Evolutionary conservation across 176 grass and related monocot species (phyloP).

Genomic region (Elymus sibiricus): DNA sequence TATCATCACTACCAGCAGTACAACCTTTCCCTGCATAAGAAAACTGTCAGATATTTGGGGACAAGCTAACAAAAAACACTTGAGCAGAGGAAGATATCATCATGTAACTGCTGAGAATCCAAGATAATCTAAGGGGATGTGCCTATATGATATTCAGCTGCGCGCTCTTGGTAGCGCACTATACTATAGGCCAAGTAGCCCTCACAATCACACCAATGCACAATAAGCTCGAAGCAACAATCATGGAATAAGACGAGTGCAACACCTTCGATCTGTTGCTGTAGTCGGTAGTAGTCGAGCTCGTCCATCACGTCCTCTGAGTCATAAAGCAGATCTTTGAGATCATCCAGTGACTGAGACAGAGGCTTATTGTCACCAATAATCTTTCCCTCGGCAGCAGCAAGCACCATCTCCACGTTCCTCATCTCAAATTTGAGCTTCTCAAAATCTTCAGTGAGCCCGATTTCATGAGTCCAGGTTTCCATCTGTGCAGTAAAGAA

Average conservation of each 20-base stretch:
- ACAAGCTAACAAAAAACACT: not conserved
- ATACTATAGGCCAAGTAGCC: not conserved
- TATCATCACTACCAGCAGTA: not conserved
- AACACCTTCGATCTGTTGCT: not conserved
- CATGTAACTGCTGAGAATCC: not conserved
- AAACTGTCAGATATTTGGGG: not conserved
- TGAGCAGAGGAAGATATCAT: not conserved
- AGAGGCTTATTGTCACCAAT: not conserved
- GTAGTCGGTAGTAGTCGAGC: constrained; percentile 14
- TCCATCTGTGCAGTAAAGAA: not conserved
- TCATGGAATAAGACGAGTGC: not conserved
- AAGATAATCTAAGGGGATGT: not conserved
- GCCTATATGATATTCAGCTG: not conserved
- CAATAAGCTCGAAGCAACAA: not conserved
- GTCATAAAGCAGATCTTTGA: constrained; percentile 7
- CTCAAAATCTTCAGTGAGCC: not conserved
- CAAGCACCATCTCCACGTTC: not conserved
- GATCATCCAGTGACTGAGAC: not conserved
- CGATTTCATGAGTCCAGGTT: not conserved
- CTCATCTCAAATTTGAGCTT: not conserved
- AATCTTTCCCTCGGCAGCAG: not conserved
- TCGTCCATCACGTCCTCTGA: constrained; percentile 21
- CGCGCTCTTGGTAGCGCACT: not conserved
- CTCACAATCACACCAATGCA: not conserved
- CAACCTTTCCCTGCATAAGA: not conserved